Percentiles rank a stretch among this genome's conserved stretches.
phyloP scores from a whole-genome alignment of 257 asterid species.

The Perilla frutescens region DNA sequence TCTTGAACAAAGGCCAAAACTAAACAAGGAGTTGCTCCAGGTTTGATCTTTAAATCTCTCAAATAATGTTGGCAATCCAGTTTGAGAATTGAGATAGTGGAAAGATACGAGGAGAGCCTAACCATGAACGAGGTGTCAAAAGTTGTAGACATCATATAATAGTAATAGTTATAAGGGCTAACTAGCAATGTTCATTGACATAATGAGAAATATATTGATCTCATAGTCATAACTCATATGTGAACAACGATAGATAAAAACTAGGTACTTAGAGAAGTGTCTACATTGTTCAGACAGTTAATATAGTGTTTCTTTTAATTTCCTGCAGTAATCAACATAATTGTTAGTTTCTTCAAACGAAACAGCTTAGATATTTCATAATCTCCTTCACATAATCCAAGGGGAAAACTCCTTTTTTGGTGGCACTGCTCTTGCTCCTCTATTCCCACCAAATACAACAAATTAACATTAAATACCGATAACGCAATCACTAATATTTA shows the following conservation, averaged over 20 bases:
- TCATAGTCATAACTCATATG: too few relatives aligned
- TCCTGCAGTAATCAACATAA: constrained; percentile 58
- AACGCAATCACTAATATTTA: not conserved
- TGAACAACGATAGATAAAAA: too few relatives aligned
- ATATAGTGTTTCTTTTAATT: constrained; percentile 74
- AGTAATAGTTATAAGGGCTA: too few relatives aligned
- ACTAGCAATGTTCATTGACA: too few relatives aligned
- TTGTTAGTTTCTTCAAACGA: not conserved
- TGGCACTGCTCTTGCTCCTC: constrained; percentile 95
- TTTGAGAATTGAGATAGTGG: not conserved
- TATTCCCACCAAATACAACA: constrained; percentile 82
- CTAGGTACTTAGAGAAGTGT: constrained; percentile 56
- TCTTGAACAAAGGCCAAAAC: not conserved
- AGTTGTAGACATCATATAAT: too few relatives aligned
- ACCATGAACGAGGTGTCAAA: not conserved
- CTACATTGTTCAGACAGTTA: constrained; percentile 79
- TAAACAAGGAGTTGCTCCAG: not conserved
- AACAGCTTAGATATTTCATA: not conserved
- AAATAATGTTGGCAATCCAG: not conserved
- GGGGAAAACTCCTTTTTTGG: constrained; percentile 97
- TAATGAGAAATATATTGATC: too few relatives aligned
- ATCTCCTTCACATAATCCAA: constrained; percentile 67
- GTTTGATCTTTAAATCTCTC: not conserved
- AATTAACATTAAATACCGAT: not conserved
- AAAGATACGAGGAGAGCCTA: not conserved